Evolutionary conservation across 306 rosid species (phyloP).

Genomic region (Cicer pinnatifidum): DNA sequence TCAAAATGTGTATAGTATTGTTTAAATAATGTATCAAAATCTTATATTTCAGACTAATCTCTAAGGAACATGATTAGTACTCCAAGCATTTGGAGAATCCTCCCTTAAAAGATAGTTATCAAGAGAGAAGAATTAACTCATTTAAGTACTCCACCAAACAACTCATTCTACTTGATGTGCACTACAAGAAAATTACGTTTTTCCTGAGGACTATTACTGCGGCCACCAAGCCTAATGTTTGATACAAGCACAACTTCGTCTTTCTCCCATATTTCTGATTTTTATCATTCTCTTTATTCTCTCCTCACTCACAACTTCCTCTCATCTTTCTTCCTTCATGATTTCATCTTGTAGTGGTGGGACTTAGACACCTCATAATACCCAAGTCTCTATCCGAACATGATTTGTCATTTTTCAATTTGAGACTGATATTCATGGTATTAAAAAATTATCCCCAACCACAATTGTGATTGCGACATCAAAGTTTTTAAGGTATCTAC

Average conservation of each 20-base stretch:
- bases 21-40: background rate
- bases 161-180: background rate
- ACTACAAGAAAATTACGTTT: too few relatives aligned
- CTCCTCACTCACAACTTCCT: too few relatives aligned
- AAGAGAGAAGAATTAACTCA: too few relatives aligned
- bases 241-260: too few relatives aligned
- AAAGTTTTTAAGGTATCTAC: background rate
- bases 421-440: background rate
- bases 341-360: too few relatives aligned
- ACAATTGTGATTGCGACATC: background rate
- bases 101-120: too few relatives aligned
- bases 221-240: too few relatives aligned
- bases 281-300: too few relatives aligned
- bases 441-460: background rate
- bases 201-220: too few relatives aligned
- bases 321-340: too few relatives aligned
- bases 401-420: slow-evolving; percentile 1
- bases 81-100: too few relatives aligned
- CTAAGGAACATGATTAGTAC: slow-evolving; percentile 11
- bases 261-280: too few relatives aligned
- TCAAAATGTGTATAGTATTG: background rate
- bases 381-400: background rate
- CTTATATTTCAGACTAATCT: slow-evolving; percentile 14
- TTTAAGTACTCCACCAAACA: background rate
- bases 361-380: background rate